phyloP scores from a whole-genome alignment of 2,329 filamentous ascomycete species.

The Nothopassalora personata region DNA sequence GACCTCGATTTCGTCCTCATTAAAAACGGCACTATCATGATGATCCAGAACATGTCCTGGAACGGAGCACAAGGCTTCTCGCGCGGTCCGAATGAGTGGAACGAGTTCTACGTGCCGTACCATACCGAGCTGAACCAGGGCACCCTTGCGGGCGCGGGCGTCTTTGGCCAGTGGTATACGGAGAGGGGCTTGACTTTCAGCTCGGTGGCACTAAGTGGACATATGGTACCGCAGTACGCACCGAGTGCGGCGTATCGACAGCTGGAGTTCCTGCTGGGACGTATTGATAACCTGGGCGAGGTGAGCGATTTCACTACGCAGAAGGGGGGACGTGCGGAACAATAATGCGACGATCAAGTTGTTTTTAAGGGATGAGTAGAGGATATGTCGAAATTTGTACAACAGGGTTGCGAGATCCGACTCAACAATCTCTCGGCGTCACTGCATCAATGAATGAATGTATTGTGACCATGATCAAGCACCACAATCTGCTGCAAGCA shows the following conservation, averaged over 20 bases:
- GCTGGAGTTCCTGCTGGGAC: slow-evolving; percentile 68
- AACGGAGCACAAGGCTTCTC: slow-evolving; percentile 67
- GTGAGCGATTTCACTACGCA: slow-evolving; percentile 34
- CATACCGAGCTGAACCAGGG: slow-evolving; percentile 45
- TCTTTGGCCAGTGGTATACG: slow-evolving; percentile 64
- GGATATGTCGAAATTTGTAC: too few relatives aligned
- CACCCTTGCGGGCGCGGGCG: slow-evolving; percentile 56
- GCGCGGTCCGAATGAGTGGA: slow-evolving; percentile 44
- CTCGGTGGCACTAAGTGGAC: slow-evolving; percentile 51
- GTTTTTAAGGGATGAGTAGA: slow-evolving; percentile 7
- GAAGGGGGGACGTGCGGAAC: slow-evolving; percentile 29
- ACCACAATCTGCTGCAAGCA: too few relatives aligned
- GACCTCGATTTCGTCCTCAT: slow-evolving; percentile 63
- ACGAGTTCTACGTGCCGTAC: slow-evolving; percentile 65
- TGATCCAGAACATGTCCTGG: slow-evolving; percentile 79
- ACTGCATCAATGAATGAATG: too few relatives aligned
- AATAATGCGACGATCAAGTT: slow-evolving; percentile 18
- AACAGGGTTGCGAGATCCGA: too few relatives aligned
- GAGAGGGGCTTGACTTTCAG: slow-evolving; percentile 73
- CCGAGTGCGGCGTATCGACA: slow-evolving; percentile 60
- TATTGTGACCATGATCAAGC: too few relatives aligned
- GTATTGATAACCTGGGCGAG: slow-evolving; percentile 53
- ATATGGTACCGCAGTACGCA: slow-evolving; percentile 64
- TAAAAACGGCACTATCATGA: slow-evolving; percentile 63
- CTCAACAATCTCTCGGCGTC: too few relatives aligned